phyloP scores from a whole-genome alignment of 2,329 filamentous ascomycete genomes.

The Cladophialophora immunda region DNA sequence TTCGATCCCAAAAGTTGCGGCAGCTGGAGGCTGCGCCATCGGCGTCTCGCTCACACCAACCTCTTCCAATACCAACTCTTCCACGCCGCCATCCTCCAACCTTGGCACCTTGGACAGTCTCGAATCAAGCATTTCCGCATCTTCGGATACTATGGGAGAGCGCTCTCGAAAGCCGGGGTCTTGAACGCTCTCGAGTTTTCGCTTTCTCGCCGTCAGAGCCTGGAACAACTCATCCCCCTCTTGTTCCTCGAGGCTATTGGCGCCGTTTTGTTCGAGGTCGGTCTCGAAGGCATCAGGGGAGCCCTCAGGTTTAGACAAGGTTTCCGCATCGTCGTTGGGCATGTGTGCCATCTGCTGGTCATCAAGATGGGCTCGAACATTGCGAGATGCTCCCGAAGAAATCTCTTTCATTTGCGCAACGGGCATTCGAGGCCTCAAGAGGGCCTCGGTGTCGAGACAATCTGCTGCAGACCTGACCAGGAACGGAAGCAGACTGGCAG shows the following conservation, averaged over 20 bases:
- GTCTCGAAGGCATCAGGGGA: conserved; percentile 54
- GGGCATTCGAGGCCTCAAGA: conserved; percentile 66
- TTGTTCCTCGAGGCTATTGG: neutral
- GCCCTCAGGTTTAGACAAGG: conserved; percentile 58
- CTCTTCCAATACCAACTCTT: neutral
- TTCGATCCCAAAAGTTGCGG: neutral
- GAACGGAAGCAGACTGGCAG: conserved; percentile 81
- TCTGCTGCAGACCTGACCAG: conserved; percentile 71
- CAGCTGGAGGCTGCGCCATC: neutral
- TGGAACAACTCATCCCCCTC: neutral
- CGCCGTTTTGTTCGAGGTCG: conserved; percentile 39
- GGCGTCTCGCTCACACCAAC: neutral
- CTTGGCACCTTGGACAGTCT: conserved; percentile 20
- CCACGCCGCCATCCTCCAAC: conserved; percentile 4
- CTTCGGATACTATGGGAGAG: neutral
- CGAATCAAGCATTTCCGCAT: neutral
- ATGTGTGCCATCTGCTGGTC: conserved; percentile 2
- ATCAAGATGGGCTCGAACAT: neutral
- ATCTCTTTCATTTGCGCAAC: conserved; percentile 43
- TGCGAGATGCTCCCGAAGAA: neutral
- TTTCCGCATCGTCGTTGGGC: conserved; percentile 13
- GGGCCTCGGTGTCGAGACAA: conserved; percentile 67
- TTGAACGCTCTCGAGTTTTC: conserved; percentile 8
- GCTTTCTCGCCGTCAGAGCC: conserved; percentile 13
- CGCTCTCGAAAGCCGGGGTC: neutral